phyloP scores from a whole-genome alignment of 345 rosid genomes.

The Citrus medica region DNA sequence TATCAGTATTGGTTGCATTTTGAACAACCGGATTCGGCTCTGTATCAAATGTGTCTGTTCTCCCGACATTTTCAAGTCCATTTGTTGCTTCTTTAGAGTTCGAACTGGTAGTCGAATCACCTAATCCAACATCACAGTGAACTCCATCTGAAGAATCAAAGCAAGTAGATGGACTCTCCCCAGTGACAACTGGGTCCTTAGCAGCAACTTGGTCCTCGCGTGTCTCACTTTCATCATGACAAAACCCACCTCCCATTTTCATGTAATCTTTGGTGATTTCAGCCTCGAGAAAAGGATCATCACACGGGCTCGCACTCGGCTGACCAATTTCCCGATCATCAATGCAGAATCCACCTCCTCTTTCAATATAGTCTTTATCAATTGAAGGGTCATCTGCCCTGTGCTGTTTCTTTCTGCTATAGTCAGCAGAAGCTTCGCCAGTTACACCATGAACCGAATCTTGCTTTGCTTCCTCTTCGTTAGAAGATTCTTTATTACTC shows the following conservation, averaged over 20 bases:
- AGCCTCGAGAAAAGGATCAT: constrained; percentile 21
- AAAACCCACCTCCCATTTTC: constrained; percentile 70
- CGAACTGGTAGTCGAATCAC: constrained; percentile 8
- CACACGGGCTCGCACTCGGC: constrained; percentile 15
- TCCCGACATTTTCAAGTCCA: constrained; percentile 4
- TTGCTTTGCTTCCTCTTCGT: constrained; percentile 23
- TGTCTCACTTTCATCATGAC: constrained; percentile 46
- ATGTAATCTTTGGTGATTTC: constrained; percentile 39
- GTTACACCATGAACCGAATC: constrained; percentile 7
- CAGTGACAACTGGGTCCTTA: background rate
- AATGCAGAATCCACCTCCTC: constrained; percentile 50
- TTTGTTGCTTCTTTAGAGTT: constrained; percentile 6
- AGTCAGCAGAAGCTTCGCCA: constrained; percentile 12
- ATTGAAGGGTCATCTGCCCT: constrained; percentile 19
- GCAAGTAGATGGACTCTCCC: constrained; percentile 7
- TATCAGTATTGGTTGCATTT: constrained; percentile 11
- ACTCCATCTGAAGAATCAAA: constrained; percentile 12
- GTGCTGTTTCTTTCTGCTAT: constrained; percentile 12
- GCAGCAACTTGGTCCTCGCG: constrained; percentile 23
- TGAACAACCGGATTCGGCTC: constrained; percentile 10
- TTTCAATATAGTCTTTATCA: constrained; percentile 32
- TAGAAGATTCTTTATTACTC: constrained; percentile 18
- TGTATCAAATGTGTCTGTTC: background rate
- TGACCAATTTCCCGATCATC: constrained; percentile 44
- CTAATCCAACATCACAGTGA: constrained; percentile 7